Evolutionary conservation across 805 yeast genomes (phyloP).

Genomic region (Schizosaccharomyces pombe): DNA sequence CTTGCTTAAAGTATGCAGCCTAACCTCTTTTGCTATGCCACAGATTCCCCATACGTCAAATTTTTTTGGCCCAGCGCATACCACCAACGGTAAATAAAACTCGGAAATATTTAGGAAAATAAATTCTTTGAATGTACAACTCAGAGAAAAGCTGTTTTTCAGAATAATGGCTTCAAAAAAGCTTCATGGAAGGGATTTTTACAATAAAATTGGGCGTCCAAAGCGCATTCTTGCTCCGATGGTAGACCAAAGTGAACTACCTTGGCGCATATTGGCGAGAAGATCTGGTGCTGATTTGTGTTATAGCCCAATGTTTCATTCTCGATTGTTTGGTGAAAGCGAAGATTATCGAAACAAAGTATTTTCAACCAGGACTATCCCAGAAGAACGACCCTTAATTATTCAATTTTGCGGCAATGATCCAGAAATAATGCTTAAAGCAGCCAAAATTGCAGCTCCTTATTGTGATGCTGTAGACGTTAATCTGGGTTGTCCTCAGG

Average conservation of each 20-base stretch:
- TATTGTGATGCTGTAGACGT: slow-evolving; percentile 89
- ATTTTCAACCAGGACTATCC: slow-evolving; percentile 24
- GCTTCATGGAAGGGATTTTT: slow-evolving; percentile 43
- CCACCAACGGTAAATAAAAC: too few species aligned
- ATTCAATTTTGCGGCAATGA: slow-evolving; percentile 96
- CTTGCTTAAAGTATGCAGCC: too few species aligned
- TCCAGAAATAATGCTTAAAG: slow-evolving; percentile 55
- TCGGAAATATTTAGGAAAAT: too few species aligned
- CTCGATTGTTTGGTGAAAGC: slow-evolving; percentile 65
- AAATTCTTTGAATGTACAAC: too few species aligned
- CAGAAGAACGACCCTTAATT: slow-evolving; percentile 47
- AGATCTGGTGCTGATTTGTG: slow-evolving; percentile 80
- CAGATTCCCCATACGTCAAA: too few species aligned
- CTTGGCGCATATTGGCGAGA: slow-evolving; percentile 77
- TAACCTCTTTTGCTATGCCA: too few species aligned
- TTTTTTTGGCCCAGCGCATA: too few species aligned
- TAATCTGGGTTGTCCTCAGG: slow-evolving; percentile 94
- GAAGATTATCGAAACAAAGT: slow-evolving; percentile 54
- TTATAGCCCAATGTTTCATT: slow-evolving; percentile 94
- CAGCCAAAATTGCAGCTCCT: slow-evolving; percentile 60
- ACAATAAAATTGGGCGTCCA: slow-evolving; percentile 47
- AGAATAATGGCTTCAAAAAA: slow-evolving; percentile 10
- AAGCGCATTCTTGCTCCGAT: slow-evolving; percentile 83
- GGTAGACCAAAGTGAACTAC: slow-evolving; percentile 93
- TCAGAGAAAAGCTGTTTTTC: background rate